phyloP scores from a whole-genome alignment of 1,284 basidiomycete genomes.

The Coniophora puteana region DNA sequence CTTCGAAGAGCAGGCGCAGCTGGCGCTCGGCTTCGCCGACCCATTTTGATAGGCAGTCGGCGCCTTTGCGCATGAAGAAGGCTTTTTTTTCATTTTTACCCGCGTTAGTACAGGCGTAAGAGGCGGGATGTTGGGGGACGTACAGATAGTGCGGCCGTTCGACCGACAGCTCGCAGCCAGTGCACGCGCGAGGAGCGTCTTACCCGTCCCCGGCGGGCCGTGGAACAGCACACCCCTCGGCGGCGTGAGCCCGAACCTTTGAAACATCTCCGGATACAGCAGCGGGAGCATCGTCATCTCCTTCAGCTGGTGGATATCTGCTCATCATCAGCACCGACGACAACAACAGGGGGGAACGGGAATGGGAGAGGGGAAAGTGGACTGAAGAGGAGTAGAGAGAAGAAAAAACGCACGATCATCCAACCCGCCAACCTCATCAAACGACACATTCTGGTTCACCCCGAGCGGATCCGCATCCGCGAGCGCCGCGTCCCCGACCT shows the following conservation, averaged over 20 bases:
- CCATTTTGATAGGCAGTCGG: conserved; percentile 98
- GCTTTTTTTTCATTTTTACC: too few species aligned
- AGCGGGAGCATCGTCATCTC: conserved; percentile 98
- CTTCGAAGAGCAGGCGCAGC: conserved; percentile 93
- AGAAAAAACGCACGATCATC: conserved; percentile 74
- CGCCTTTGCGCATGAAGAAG: conserved; percentile 99
- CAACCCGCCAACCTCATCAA: conserved; percentile 96
- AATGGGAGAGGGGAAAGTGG: conserved; percentile 5
- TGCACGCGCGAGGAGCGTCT: conserved; percentile 91
- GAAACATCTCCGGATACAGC: conserved; percentile 97
- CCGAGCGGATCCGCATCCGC: conserved; percentile 97
- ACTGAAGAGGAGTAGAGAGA: not conserved
- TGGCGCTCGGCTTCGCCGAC: conserved; percentile 99
- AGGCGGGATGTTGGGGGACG: conserved; percentile 24
- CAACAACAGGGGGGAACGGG: too few species aligned
- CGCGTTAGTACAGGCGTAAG: not conserved
- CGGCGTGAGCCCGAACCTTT: conserved; percentile 91
- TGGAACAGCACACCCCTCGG: conserved; percentile 98
- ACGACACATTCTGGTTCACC: conserved; percentile 91
- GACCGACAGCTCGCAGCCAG: conserved; percentile 92
- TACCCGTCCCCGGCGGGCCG: conserved; percentile 93
- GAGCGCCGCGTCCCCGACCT: conserved; percentile 82
- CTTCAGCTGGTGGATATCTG: conserved; percentile 95
- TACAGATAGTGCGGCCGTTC: conserved; percentile 88
- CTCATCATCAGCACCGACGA: conserved; percentile 1